Percentiles rank a stretch among this genome's conserved stretches.
phyloP scores from a whole-genome alignment of 163 green algal genomes.

The Chloromonas sp. region DNA sequence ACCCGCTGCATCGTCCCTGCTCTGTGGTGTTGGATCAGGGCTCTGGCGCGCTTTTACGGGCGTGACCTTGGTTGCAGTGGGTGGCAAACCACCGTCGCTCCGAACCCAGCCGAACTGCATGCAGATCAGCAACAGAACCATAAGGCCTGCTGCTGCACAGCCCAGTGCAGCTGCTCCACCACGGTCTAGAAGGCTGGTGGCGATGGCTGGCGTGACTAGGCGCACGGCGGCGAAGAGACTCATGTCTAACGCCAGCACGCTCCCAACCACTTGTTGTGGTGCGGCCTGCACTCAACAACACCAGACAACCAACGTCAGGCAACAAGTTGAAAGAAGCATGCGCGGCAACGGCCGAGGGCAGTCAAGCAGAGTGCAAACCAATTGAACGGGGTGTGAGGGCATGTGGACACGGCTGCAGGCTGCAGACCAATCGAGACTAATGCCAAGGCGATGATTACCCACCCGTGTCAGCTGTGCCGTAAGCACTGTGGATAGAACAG shows the following conservation, averaged over 20 bases:
- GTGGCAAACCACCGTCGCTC: neutral
- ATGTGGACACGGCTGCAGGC: no score
- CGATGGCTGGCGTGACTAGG: neutral
- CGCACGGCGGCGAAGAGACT: neutral
- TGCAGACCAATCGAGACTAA: no score
- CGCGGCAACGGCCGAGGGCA: no score
- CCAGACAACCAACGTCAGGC: no score
- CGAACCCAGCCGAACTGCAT: neutral
- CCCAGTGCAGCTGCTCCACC: neutral
- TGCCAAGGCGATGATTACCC: neutral
- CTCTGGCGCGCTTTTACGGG: no score
- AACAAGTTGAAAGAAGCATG: no score
- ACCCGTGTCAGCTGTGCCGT: slow-evolving; percentile 5
- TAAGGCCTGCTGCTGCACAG: neutral
- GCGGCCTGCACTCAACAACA: neutral
- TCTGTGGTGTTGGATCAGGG: no score
- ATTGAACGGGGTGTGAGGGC: no score
- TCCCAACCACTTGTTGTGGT: neutral
- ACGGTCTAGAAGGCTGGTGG: neutral
- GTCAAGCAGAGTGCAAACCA: no score
- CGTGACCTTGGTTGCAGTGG: no score
- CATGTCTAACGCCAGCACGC: slow-evolving; percentile 6
- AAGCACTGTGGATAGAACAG: neutral
- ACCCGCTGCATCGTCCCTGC: no score
- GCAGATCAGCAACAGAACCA: neutral